Base-by-base conservation (phyloP, 768 basidiomycete genomes). In the Chiua virens region DNA sequence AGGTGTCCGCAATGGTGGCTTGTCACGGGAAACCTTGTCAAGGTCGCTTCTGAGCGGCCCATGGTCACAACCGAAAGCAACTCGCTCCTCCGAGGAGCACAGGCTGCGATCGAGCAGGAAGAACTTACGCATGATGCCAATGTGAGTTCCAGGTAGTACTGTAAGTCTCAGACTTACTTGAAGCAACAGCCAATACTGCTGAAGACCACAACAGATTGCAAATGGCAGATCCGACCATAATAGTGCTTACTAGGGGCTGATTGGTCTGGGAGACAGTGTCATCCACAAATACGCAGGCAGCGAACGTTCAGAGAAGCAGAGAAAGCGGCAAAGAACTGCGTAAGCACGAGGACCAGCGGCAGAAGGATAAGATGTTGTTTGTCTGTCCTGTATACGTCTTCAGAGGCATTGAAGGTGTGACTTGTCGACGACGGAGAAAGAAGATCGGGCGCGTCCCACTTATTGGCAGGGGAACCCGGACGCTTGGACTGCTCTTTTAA, bases 201-300 rank as follows among this genome's bases (percentile, higher is more conserved):
- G 64, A 40, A 18, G 59, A 64, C 67, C 68, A 70, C 25, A 67
- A 8, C 2, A 67, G 21, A 1, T 47, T 58, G 43, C 56, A 69
- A 40, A 48, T 22, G 20, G 62, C 52, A 17, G 54, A 52, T n/a
- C 45, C 56, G n/a, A 34, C 15, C 5, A 68, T 30, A 41, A 62
- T 30, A 41, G 68, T 52, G 15, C n/a, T 30, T 34, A 35, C 14
- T 17, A 44, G 20, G 20, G 37, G n/a, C 34, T 30, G 45, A 17
- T 48, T 30, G 22, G 41, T 36, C 18, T 18, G 47, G 15, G 8
- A n/a, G 32, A 43, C 28, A 27, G 42, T 9, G 17, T 32, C 30
- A 11, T 47, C 49, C 22, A 39, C 44, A 45, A 57, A 44, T 15
- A 56, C 50, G 37, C 47, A 45, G 35, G 54, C 49, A 35, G 53